phyloP scores from a whole-genome alignment of 1,139 yeast species.

The Yamadazyma oceani region DNA sequence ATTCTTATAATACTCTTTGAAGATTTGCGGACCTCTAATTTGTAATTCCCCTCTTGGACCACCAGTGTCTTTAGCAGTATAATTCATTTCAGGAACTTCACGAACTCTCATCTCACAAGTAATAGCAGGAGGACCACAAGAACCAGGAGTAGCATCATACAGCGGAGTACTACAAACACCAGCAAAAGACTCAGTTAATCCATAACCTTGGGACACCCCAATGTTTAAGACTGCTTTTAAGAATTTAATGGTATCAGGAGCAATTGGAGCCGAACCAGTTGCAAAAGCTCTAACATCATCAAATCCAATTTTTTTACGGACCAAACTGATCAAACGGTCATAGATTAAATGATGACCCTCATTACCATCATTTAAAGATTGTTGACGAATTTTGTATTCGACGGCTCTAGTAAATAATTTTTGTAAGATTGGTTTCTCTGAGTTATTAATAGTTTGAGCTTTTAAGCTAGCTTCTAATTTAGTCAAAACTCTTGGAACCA shows the following conservation, averaged over 20 bases:
- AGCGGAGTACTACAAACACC: constrained; percentile 50
- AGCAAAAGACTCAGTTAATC: constrained; percentile 74
- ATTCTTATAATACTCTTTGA: constrained; percentile 59
- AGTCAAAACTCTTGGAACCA: constrained; percentile 68
- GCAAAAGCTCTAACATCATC: constrained; percentile 43
- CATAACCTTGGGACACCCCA: constrained; percentile 72
- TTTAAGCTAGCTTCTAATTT: constrained; percentile 57
- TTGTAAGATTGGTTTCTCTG: constrained; percentile 32
- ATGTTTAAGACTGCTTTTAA: constrained; percentile 60
- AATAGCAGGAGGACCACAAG: constrained; percentile 61
- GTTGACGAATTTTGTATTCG: constrained; percentile 31
- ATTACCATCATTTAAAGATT: constrained; percentile 28
- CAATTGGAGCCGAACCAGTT: constrained; percentile 77
- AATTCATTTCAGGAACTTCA: constrained; percentile 70
- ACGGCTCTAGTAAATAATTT: constrained; percentile 30
- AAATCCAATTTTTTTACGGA: constrained; percentile 59
- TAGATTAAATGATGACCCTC: constrained; percentile 37
- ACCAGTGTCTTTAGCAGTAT: constrained; percentile 44
- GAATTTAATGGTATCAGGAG: constrained; percentile 58
- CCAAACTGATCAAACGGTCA: constrained; percentile 50
- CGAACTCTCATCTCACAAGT: constrained; percentile 58
- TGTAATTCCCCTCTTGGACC: constrained; percentile 57
- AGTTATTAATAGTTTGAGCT: constrained; percentile 40
- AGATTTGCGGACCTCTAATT: constrained; percentile 68
- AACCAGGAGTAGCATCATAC: constrained; percentile 52